phyloP scores from a whole-genome alignment of 495 filamentous ascomycete genomes.

The Apiosordaria backusii region DNA sequence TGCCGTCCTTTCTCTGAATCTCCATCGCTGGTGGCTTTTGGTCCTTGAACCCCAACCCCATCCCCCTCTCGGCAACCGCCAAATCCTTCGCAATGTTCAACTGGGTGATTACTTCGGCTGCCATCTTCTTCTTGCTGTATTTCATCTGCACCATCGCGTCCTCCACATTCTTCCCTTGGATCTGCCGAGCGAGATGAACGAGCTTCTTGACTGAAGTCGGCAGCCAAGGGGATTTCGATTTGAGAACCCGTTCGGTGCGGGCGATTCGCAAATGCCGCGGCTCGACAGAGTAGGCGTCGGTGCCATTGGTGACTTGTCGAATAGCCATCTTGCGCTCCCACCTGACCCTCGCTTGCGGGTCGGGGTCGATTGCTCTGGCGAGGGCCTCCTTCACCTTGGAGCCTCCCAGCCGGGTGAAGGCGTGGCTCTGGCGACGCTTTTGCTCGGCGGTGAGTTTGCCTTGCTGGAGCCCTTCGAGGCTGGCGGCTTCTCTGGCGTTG shows the following conservation, averaged over 20 bases:
- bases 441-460: neutral
- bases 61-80: slow-evolving; percentile 72
- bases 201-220: slow-evolving; percentile 89
- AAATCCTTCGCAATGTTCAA: slow-evolving; percentile 71
- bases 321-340: slow-evolving; percentile 83
- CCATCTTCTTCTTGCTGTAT: slow-evolving; percentile 90
- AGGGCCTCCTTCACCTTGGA: slow-evolving; percentile 45
- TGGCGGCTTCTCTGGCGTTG: neutral
- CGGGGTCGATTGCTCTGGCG: slow-evolving; percentile 62
- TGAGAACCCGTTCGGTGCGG: slow-evolving; percentile 67
- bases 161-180: slow-evolving; percentile 83
- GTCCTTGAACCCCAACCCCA: slow-evolving; percentile 65
- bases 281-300: slow-evolving; percentile 58
- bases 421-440: neutral
- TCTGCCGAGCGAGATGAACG: slow-evolving; percentile 74
- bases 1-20: slow-evolving; percentile 54
- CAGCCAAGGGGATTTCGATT: slow-evolving; percentile 60
- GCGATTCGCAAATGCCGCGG: slow-evolving; percentile 59
- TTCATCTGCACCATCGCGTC: slow-evolving; percentile 95
- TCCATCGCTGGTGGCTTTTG: slow-evolving; percentile 26
- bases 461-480: neutral
- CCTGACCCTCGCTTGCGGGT: slow-evolving; percentile 58
- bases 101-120: slow-evolving; percentile 71
- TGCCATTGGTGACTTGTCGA: slow-evolving; percentile 53
- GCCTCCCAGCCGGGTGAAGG: slow-evolving; percentile 9